Evolutionary conservation across 176 grass and related monocot genomes (phyloP).

Genomic region (Oryza officinalis): DNA sequence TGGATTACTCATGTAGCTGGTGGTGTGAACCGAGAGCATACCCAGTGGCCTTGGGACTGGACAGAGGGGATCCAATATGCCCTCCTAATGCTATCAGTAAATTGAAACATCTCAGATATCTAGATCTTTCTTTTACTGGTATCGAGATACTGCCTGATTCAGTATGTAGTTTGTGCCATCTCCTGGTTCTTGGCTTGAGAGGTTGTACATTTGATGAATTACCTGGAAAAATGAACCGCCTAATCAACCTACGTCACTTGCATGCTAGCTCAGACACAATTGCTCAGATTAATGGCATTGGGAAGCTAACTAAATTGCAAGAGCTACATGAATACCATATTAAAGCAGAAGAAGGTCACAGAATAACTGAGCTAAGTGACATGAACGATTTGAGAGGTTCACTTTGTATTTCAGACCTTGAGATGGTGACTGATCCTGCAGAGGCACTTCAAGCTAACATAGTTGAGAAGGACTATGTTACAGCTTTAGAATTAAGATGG

Average conservation of each 20-base stretch:
- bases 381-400: conserved; percentile 21
- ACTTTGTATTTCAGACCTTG: conserved; percentile 32
- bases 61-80: too few relatives aligned
- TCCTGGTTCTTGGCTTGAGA: conserved; percentile 38
- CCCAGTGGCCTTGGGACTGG: too few relatives aligned
- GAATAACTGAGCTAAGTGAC: conserved; percentile 44
- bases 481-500: conserved; percentile 28
- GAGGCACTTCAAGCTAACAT: conserved; percentile 30
- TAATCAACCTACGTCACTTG: conserved; percentile 40
- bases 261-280: conserved; percentile 15
- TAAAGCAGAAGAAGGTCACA: conserved; percentile 25
- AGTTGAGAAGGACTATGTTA: conserved; percentile 16
- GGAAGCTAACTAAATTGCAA: conserved; percentile 36
- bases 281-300: conserved; percentile 37
- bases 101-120: conserved; percentile 33
- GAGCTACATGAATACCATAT: conserved; percentile 24
- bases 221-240: conserved; percentile 25
- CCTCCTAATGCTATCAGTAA: too few relatives aligned
- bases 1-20: conserved; percentile 12
- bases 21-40: too few relatives aligned
- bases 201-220: conserved; percentile 12
- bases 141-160: conserved; percentile 30
- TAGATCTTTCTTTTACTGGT: conserved; percentile 46
- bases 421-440: background rate
- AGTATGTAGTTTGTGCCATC: conserved; percentile 23